Evolutionary conservation across 176 grass and related monocot species (phyloP).

Genomic region (Oryza meridionalis): DNA sequence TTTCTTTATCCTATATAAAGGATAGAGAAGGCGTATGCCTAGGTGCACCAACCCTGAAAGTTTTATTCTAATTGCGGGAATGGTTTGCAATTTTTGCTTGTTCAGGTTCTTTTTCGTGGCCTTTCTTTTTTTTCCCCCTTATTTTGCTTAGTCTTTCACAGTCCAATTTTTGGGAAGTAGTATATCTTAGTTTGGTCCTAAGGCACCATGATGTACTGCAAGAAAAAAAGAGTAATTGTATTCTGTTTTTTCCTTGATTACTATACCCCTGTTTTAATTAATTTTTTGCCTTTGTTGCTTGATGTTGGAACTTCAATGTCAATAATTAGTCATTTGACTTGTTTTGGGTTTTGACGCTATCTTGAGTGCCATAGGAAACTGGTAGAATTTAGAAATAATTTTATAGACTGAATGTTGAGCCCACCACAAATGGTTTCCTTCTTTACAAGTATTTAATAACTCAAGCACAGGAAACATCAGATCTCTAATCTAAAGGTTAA

Average conservation of each 20-base stretch:
- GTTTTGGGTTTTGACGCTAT: background rate
- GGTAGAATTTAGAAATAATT: background rate
- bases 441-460: constrained; percentile 3
- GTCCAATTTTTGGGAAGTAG: background rate
- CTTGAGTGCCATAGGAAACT: background rate
- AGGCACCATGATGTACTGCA: background rate
- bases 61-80: background rate
- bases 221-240: background rate
- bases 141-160: constrained; percentile 8
- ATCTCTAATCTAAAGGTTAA: background rate
- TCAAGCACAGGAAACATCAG: background rate
- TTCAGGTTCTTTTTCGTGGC: background rate
- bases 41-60: background rate
- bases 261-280: background rate
- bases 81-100: background rate
- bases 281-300: background rate
- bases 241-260: constrained; percentile 14
- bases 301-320: background rate
- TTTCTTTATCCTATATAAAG: background rate
- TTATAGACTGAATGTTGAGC: background rate
- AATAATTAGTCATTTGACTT: background rate
- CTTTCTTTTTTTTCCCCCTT: background rate
- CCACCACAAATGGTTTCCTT: constrained; percentile 1
- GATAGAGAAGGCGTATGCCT: background rate
- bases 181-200: constrained; percentile 10